Evolutionary conservation across 2,329 filamentous ascomycete genomes (phyloP).

Genomic region (Fonsecaea monophora): DNA sequence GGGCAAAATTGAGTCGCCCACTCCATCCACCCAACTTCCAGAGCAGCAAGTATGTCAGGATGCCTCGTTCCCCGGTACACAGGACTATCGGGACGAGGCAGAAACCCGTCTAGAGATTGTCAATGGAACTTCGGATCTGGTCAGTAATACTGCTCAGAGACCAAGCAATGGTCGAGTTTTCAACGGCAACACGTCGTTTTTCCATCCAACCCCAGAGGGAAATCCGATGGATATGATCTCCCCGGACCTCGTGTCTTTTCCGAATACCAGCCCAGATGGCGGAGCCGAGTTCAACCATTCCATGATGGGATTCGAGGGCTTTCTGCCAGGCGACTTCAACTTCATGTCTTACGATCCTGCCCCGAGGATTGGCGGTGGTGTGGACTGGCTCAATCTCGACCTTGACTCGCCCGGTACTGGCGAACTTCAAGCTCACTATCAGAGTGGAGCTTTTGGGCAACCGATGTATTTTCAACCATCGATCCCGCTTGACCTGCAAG

Average conservation of each 20-base stretch:
- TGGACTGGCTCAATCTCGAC: slow-evolving; percentile 30
- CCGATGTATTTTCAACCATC: slow-evolving; percentile 12
- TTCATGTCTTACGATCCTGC: slow-evolving; percentile 26
- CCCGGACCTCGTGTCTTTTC: slow-evolving; percentile 26
- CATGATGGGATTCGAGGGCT: slow-evolving; percentile 26
- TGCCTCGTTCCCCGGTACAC: slow-evolving; percentile 10
- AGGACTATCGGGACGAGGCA: slow-evolving; percentile 7
- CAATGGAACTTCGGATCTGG: slow-evolving; percentile 2
- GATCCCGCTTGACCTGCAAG: slow-evolving; percentile 1
- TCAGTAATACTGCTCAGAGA: slow-evolving; percentile 12
- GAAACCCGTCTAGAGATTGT: slow-evolving; percentile 4
- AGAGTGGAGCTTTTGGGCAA: slow-evolving; percentile 15
- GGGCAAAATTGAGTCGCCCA: slow-evolving; percentile 21
- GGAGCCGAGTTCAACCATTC: slow-evolving; percentile 22
- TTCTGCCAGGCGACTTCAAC: slow-evolving; percentile 29
- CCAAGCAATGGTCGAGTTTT: slow-evolving; percentile 9
- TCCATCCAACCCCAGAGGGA: slow-evolving; percentile 20
- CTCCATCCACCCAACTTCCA: slow-evolving; percentile 4
- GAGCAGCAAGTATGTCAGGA: slow-evolving; percentile 14
- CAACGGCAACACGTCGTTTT: slow-evolving; percentile 16
- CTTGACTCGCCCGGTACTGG: slow-evolving; percentile 29
- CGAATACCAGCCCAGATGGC: slow-evolving; percentile 25
- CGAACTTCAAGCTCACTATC: slow-evolving; percentile 20
- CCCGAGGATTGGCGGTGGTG: slow-evolving; percentile 27
- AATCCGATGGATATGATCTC: slow-evolving; percentile 24